Conservation (phyloP, 805 yeast genomes). For the Candida ulmi region DNA sequence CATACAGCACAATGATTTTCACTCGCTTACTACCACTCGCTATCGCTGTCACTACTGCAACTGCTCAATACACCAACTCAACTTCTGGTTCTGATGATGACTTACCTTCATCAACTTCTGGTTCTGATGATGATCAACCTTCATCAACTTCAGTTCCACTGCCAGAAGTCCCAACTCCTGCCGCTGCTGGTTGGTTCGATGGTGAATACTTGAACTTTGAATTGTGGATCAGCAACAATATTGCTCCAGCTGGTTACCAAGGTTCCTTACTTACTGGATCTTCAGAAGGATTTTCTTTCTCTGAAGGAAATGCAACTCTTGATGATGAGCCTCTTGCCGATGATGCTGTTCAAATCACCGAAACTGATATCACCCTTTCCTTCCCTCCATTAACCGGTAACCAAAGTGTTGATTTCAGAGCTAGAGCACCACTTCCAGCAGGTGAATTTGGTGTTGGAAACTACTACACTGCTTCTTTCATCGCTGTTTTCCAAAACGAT, state of each 20-base stretch:
- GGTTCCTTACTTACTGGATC: background rate
- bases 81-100: background rate
- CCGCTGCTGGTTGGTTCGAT: background rate
- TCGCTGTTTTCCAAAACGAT: background rate
- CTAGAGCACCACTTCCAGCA: background rate
- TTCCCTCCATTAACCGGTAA: no score
- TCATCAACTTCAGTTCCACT: no score
- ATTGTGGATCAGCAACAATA: background rate
- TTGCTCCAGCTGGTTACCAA: background rate
- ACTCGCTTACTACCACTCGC: background rate
- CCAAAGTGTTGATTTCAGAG: background rate
- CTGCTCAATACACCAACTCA: background rate
- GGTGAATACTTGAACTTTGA: background rate
- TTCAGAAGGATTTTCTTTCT: background rate
- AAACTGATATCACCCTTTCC: background rate
- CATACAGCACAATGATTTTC: background rate
- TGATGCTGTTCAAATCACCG: background rate
- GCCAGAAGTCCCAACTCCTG: background rate
- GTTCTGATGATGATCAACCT: no score
- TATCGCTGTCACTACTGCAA: background rate
- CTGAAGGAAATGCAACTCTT: background rate
- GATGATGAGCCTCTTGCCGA: background rate
- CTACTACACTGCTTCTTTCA: background rate
- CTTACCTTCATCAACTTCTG: background rate
- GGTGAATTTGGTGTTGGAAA: background rate